Conservation (phyloP, 2,329 filamentous ascomycete genomes). For the Ophiostoma sp. region DNA sequence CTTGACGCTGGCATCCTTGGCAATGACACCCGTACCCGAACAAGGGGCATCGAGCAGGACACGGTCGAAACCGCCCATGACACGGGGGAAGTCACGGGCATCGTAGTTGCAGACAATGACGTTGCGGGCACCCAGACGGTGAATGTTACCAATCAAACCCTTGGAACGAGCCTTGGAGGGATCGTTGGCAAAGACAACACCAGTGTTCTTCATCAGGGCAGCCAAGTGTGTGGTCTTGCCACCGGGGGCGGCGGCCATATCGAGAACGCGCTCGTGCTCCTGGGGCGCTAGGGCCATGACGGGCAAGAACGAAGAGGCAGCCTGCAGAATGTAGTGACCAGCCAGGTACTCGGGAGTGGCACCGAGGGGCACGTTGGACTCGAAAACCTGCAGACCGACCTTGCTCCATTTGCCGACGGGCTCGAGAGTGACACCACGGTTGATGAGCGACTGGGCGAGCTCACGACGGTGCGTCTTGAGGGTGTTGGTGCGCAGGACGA, state of each 20-base stretch:
- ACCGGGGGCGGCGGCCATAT: slow-evolving; percentile 92
- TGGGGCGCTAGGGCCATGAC: slow-evolving; percentile 97
- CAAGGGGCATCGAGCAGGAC: slow-evolving; percentile 94
- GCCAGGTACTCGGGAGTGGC: slow-evolving; percentile 97
- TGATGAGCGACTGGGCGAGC: slow-evolving; percentile 90
- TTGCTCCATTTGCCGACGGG: slow-evolving; percentile 99
- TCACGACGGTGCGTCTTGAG: slow-evolving; percentile 74
- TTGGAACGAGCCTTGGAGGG: slow-evolving; percentile 90
- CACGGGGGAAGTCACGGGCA: slow-evolving; percentile 87
- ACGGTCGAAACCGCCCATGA: slow-evolving; percentile 93
- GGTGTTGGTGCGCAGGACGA: slow-evolving; percentile 97
- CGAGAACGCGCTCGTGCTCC: slow-evolving; percentile 85
- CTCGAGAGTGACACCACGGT: slow-evolving; percentile 92
- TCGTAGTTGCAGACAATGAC: slow-evolving; percentile 95
- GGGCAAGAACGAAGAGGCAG: slow-evolving; percentile 92
- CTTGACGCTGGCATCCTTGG: slow-evolving; percentile 95
- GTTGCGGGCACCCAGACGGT: slow-evolving; percentile 90
- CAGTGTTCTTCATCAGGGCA: slow-evolving; percentile 97
- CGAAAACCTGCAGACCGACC: slow-evolving; percentile 94
- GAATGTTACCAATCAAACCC: slow-evolving; percentile 96
- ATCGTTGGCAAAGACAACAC: slow-evolving; percentile 95
- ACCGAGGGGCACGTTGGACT: slow-evolving; percentile 79
- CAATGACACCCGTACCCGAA: slow-evolving; percentile 95
- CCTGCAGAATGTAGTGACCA: slow-evolving; percentile 96
- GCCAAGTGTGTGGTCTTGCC: slow-evolving; percentile 96